A percentile compares a stretch with the other conserved stretches of the same genome.
Evolutionary conservation across 2,329 filamentous ascomycete species (phyloP).

Genomic region (Seiridium unicorne): DNA sequence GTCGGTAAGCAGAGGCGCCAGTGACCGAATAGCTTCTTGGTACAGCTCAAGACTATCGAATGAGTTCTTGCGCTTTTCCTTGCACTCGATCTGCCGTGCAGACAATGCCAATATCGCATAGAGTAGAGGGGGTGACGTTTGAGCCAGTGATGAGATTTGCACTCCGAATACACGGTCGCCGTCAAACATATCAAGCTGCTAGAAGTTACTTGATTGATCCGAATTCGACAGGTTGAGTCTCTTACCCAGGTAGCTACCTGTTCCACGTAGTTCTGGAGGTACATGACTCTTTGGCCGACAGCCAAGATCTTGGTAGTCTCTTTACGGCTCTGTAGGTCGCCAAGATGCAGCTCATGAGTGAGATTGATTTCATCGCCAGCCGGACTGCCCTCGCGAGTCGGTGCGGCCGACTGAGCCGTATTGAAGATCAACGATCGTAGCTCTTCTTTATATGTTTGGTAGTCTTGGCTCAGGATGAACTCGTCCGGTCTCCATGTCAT

Average conservation of each 20-base stretch:
- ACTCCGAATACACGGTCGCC: slow-evolving; percentile 50
- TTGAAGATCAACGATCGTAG: slow-evolving; percentile 44
- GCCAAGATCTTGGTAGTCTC: slow-evolving; percentile 26
- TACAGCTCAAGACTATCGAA: slow-evolving; percentile 55
- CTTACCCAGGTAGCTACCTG: slow-evolving; percentile 51
- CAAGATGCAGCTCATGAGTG: slow-evolving; percentile 6
- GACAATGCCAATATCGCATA: slow-evolving; percentile 55
- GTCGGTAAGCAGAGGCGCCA: slow-evolving; percentile 32
- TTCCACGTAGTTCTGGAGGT: slow-evolving; percentile 49
- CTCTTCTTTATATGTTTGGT: slow-evolving; percentile 44
- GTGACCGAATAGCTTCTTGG: slow-evolving; percentile 48
- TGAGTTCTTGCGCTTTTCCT: slow-evolving; percentile 38
- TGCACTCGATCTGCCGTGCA: slow-evolving; percentile 52
- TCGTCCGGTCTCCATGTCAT: slow-evolving; percentile 23
- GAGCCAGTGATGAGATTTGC: slow-evolving; percentile 48
- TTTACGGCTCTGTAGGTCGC: slow-evolving; percentile 4
- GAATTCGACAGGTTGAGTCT: not conserved
- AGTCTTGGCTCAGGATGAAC: slow-evolving; percentile 37
- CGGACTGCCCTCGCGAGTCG: slow-evolving; percentile 35
- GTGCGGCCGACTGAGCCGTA: slow-evolving; percentile 40
- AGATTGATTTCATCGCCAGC: slow-evolving; percentile 2
- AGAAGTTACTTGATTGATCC: not conserved
- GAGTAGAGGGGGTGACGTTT: slow-evolving; percentile 41
- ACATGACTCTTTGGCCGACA: slow-evolving; percentile 32
- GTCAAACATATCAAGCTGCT: slow-evolving; percentile 56